Percentiles rank a stretch among this genome's conserved stretches.
Conservation (phyloP, 306 rosid genomes). For the Styphnolobium japonicum region DNA sequence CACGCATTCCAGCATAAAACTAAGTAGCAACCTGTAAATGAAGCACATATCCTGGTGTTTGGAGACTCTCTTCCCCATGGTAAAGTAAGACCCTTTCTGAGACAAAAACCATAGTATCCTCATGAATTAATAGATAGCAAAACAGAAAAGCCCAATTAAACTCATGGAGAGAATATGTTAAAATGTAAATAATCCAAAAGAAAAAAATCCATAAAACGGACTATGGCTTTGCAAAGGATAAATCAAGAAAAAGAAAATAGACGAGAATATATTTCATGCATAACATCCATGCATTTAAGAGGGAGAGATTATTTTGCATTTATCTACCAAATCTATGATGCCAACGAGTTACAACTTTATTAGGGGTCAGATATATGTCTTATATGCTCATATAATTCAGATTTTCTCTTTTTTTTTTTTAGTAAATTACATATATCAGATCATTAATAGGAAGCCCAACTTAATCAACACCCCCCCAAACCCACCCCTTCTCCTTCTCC, state of each 20-base stretch:
- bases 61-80: slow-evolving; percentile 18
- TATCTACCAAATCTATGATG: not conserved
- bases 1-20: not conserved
- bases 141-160: not conserved
- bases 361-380: not conserved
- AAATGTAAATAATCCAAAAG: not conserved
- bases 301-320: not conserved
- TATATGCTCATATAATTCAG: not conserved
- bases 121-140: not conserved
- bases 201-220: not conserved
- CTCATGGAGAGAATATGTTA: not conserved
- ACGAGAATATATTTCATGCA: not conserved
- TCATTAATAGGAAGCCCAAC: not conserved
- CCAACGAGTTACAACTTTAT: not conserved
- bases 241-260: not conserved
- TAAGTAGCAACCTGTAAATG: slow-evolving; percentile 32
- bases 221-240: not conserved
- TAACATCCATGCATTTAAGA: not conserved
- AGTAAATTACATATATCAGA: not conserved
- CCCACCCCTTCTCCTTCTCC: too few species aligned
- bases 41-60: slow-evolving; percentile 20
- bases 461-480: too few species aligned
- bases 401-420: not conserved
- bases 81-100: slow-evolving; percentile 42
- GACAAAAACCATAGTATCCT: slow-evolving; percentile 10